Percentiles rank a stretch among this genome's conserved stretches.
Evolutionary conservation across 441 rosid genomes (phyloP).

Genomic region (Croton setiger): DNA sequence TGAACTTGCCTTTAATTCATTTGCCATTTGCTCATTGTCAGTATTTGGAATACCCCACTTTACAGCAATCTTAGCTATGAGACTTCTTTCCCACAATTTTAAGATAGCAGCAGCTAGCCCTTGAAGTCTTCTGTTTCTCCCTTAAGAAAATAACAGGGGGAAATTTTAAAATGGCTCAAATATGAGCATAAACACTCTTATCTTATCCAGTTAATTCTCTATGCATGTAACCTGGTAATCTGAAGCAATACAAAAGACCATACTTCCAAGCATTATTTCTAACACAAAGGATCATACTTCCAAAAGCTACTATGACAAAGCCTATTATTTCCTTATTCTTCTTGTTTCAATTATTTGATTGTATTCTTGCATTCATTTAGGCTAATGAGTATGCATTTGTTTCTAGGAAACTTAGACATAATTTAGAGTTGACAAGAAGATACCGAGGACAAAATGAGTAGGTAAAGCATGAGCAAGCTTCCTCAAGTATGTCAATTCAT

Average conservation of each 20-base stretch:
- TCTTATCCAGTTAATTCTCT: constrained; percentile 5
- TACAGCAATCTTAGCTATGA: constrained; percentile 74
- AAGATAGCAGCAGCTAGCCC: constrained; percentile 79
- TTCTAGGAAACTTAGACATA: not conserved
- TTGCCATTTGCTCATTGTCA: constrained; percentile 76
- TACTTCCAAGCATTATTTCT: not conserved
- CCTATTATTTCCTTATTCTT: not conserved
- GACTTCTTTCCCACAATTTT: constrained; percentile 73
- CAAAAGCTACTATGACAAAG: not conserved
- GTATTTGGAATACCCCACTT: constrained; percentile 81
- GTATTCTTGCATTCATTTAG: not conserved
- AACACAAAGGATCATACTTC: not conserved
- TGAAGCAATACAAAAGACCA: constrained; percentile 3
- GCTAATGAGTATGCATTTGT: not conserved
- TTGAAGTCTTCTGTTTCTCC: constrained; percentile 75
- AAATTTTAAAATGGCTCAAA: not conserved
- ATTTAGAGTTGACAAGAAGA: constrained; percentile 11
- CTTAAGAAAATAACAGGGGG: constrained; percentile 35
- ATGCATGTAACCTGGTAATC: not conserved
- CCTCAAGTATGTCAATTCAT: constrained; percentile 71
- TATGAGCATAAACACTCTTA: constrained; percentile 2
- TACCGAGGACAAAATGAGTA: constrained; percentile 93
- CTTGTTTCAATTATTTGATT: not conserved
- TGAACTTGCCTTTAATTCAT: constrained; percentile 63
- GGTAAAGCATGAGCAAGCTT: constrained; percentile 69